Conservation (phyloP, 495 filamentous ascomycete genomes). For the Bryoglossum gracile region DNA sequence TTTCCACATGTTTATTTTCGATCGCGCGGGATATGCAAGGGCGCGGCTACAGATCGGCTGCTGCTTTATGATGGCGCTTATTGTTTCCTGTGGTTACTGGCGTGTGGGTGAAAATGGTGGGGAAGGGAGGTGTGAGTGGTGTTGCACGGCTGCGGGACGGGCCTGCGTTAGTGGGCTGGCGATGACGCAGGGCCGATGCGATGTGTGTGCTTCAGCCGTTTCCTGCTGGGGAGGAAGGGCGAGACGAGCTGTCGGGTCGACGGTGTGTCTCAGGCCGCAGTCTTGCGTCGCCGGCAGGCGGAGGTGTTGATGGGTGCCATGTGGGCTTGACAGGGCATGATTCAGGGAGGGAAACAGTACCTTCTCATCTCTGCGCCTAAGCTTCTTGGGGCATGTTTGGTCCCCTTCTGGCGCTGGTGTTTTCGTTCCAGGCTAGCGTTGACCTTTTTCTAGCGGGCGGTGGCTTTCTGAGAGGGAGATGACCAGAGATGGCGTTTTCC, state of each 20-base stretch:
- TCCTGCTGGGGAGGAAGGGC: not conserved
- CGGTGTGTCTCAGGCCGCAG: too few relatives aligned
- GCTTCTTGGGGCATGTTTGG: not conserved
- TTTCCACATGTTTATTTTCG: too few relatives aligned
- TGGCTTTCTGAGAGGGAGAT: not conserved
- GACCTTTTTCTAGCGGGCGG: not conserved
- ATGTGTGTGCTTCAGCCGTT: not conserved
- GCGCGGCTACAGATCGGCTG: not conserved
- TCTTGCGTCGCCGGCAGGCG: too few relatives aligned
- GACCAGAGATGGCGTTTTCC: too few relatives aligned
- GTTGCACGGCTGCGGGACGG: constrained; percentile 2
- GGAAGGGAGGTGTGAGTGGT: not conserved
- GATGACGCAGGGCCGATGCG: not conserved
- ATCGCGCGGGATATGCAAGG: not conserved
- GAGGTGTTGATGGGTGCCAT: not conserved
- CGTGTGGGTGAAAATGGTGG: not conserved
- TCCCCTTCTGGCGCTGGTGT: not conserved
- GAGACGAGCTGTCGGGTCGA: not conserved
- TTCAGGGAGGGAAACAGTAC: not conserved
- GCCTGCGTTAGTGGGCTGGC: constrained; percentile 13
- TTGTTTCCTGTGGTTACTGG: constrained; percentile 13
- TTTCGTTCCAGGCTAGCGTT: not conserved
- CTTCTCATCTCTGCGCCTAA: not conserved
- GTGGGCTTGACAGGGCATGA: not conserved
- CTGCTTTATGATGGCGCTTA: constrained; percentile 4